Evolutionary conservation across 1,139 yeast genomes (phyloP).

Genomic region (Scheffersomyces quercinus): DNA sequence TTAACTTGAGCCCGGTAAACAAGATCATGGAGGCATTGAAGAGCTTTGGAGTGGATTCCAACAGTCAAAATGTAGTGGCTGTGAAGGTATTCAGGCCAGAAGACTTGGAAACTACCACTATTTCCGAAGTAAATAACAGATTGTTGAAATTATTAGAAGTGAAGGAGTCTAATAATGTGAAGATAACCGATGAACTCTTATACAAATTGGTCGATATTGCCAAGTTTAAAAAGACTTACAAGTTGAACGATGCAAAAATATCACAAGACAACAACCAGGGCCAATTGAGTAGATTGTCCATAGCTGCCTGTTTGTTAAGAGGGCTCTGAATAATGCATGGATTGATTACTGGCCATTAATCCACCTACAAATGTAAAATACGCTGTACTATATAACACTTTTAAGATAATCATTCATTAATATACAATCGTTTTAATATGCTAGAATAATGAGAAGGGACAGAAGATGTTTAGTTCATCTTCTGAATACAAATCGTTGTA

Average conservation of each 20-base stretch:
- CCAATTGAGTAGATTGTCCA: slow-evolving; percentile 34
- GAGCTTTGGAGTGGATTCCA: slow-evolving; percentile 41
- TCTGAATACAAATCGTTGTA: slow-evolving; percentile 21
- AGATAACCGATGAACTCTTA: slow-evolving; percentile 28
- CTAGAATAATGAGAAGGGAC: background rate
- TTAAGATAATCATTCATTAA: slow-evolving; percentile 5
- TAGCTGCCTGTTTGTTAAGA: slow-evolving; percentile 40
- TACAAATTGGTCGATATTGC: slow-evolving; percentile 23
- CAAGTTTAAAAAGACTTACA: slow-evolving; percentile 40
- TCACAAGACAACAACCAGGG: slow-evolving; percentile 12
- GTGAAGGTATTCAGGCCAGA: slow-evolving; percentile 26
- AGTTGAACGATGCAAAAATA: slow-evolving; percentile 33
- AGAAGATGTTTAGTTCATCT: slow-evolving; percentile 8
- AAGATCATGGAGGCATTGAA: slow-evolving; percentile 46
- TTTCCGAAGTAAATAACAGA: slow-evolving; percentile 11
- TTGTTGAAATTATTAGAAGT: slow-evolving; percentile 18
- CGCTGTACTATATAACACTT: background rate
- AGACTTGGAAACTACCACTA: slow-evolving; percentile 5
- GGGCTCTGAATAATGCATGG: slow-evolving; percentile 23
- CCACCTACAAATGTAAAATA: background rate
- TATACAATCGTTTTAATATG: slow-evolving; percentile 10
- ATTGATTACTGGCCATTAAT: background rate
- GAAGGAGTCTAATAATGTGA: slow-evolving; percentile 10
- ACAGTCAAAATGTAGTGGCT: slow-evolving; percentile 28
- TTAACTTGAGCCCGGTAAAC: slow-evolving; percentile 44